These are phyloP conservation scores for Penicillium cinerascens DNA, from an alignment of 495 filamentous ascomycete genomes.

Conservation along the genomic window DNA sequence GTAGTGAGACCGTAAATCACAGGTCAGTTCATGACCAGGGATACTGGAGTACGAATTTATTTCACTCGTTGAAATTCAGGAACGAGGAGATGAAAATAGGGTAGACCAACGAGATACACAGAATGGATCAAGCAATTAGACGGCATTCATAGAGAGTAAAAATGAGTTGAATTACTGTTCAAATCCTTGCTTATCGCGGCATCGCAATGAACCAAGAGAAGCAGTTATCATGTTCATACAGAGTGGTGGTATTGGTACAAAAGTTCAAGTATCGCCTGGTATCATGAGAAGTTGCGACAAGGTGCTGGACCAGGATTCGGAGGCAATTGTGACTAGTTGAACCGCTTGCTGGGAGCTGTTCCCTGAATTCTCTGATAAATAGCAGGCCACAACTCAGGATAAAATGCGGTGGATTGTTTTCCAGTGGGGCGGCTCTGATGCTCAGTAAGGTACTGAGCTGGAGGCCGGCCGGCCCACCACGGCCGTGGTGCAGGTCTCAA, in stretches of 20 bases:
- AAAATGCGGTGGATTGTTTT: constrained; percentile 35
- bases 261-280: background rate
- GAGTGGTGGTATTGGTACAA: background rate
- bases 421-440: constrained; percentile 32
- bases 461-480: constrained; percentile 31
- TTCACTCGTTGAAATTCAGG: no score
- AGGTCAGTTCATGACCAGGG: no score
- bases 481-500: constrained; percentile 28
- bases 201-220: no score
- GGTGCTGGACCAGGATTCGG: no score
- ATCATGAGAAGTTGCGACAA: background rate
- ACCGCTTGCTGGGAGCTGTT: constrained; percentile 1
- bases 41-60: no score
- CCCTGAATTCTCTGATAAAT: constrained; percentile 38
- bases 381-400: constrained; percentile 41
- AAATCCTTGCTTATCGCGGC: no score
- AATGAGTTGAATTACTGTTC: no score
- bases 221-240: background rate
- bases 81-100: no score
- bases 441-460: constrained; percentile 33
- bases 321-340: background rate
- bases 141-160: no score
- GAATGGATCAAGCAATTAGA: no score
- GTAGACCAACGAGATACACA: no score
- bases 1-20: no score